Conservation (phyloP, 2,329 filamentous ascomycete species). For the Neonectria sp. region DNA sequence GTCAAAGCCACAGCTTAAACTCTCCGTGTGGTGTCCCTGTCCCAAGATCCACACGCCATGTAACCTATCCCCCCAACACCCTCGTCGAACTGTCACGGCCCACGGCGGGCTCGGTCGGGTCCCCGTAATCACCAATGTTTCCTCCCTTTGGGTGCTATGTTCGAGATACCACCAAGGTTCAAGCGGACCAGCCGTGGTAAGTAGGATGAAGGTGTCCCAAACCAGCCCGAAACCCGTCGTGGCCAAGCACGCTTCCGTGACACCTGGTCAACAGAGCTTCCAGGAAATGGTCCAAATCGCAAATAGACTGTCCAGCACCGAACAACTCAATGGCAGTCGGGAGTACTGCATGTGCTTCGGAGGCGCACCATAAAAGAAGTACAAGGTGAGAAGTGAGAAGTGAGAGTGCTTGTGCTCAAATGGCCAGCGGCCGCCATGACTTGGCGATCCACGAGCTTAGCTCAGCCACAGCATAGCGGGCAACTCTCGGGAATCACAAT, state of each 20-base stretch:
- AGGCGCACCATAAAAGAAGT: neutral
- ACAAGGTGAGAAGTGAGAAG: neutral
- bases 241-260: conserved; percentile 4
- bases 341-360: conserved; percentile 18
- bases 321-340: conserved; percentile 1
- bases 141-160: neutral
- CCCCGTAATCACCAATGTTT: conserved; percentile 5
- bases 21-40: conserved; percentile 26
- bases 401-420: conserved; percentile 1
- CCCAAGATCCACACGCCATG: conserved; percentile 26
- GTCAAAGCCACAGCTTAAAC: conserved; percentile 34
- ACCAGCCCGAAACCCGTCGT: conserved; percentile 14
- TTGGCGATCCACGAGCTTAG: conserved; percentile 4
- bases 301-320: conserved; percentile 5
- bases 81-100: conserved; percentile 14
- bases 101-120: conserved; percentile 2
- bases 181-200: conserved; percentile 9
- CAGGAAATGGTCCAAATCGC: conserved; percentile 2
- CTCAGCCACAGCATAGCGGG: conserved; percentile 60
- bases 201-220: conserved; percentile 11
- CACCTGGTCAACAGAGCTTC: neutral
- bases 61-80: conserved; percentile 18
- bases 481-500: conserved; percentile 78
- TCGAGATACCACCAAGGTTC: conserved; percentile 6
- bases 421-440: conserved; percentile 9